Evolutionary conservation across 345 rosid genomes (phyloP).

Genomic region (Boechera stricta): DNA sequence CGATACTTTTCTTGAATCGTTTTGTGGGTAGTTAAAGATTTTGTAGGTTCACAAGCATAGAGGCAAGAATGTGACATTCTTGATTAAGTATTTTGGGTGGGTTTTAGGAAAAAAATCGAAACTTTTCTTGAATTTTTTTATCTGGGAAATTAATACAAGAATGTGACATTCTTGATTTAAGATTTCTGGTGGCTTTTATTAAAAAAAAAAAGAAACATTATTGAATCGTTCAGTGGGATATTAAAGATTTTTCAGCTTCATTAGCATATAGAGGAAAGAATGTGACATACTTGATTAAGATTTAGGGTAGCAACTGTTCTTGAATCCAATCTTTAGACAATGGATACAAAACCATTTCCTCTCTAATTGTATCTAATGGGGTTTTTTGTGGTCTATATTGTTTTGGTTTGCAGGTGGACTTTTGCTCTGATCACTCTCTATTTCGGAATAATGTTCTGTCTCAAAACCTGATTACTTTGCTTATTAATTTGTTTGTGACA

Average conservation of each 20-base stretch:
- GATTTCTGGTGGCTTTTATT: slow-evolving; percentile 22
- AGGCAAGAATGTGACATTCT: slow-evolving; percentile 26
- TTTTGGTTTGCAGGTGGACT: slow-evolving; percentile 80
- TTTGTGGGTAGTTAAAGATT: not conserved
- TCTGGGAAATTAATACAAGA: not conserved
- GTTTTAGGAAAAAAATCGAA: not conserved
- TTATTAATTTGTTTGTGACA: slow-evolving; percentile 5
- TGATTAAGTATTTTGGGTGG: slow-evolving; percentile 6
- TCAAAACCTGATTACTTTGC: not conserved
- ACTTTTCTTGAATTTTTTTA: not conserved
- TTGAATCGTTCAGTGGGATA: not conserved
- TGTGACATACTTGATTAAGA: not conserved
- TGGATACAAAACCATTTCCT: not conserved
- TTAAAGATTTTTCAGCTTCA: not conserved
- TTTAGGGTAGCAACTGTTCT: not conserved
- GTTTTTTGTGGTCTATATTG: slow-evolving; percentile 22
- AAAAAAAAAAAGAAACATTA: not conserved
- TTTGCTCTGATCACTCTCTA: slow-evolving; percentile 70
- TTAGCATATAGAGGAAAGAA: not conserved
- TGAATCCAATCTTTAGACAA: not conserved
- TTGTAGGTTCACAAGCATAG: slow-evolving; percentile 2
- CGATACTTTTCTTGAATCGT: slow-evolving; percentile 5
- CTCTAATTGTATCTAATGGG: slow-evolving; percentile 11
- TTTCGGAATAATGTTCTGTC: slow-evolving; percentile 69
- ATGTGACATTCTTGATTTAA: slow-evolving; percentile 2